phyloP scores from a whole-genome alignment of 2,329 filamentous ascomycete species.

The Trichoderma pleuroti region DNA sequence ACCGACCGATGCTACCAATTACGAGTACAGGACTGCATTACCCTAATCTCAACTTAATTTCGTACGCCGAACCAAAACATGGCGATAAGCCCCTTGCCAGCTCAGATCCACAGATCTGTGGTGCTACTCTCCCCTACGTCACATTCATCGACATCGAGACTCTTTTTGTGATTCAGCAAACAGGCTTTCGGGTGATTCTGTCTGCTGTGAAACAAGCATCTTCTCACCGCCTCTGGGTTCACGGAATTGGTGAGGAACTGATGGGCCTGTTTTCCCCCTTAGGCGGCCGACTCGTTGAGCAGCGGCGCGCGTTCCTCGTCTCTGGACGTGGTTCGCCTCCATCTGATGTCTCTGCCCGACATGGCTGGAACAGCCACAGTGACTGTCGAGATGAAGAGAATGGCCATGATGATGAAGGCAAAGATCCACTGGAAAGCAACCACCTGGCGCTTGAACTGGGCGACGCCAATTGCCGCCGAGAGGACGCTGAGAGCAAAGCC shows the following conservation, averaged over 20 bases:
- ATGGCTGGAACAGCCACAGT: conserved; percentile 62
- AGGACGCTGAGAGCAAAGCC: conserved; percentile 75
- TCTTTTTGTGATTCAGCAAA: conserved; percentile 1
- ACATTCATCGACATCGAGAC: neutral
- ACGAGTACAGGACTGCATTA: neutral
- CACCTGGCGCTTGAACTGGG: conserved; percentile 69
- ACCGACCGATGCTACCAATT: neutral
- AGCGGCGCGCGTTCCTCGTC: conserved; percentile 61
- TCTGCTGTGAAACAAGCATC: conserved; percentile 2
- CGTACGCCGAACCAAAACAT: neutral
- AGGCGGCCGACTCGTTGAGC: conserved; percentile 44
- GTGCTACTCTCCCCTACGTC: conserved; percentile 5
- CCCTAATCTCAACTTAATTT: neutral
- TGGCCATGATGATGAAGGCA: conserved; percentile 74
- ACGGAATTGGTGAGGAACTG: neutral
- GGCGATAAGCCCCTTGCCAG: neutral
- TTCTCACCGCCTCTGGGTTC: neutral
- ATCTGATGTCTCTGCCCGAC: conserved; percentile 55
- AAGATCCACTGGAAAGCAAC: conserved; percentile 91
- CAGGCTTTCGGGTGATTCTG: neutral
- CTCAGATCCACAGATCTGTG: neutral
- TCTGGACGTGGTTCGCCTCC: conserved; percentile 41
- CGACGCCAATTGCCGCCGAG: conserved; percentile 69
- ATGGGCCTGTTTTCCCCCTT: neutral
- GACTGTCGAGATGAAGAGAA: conserved; percentile 68